These are phyloP conservation scores for Saccharomyces eubayanus DNA, from an alignment of 805 yeast species.

Conservation along the genomic window DNA sequence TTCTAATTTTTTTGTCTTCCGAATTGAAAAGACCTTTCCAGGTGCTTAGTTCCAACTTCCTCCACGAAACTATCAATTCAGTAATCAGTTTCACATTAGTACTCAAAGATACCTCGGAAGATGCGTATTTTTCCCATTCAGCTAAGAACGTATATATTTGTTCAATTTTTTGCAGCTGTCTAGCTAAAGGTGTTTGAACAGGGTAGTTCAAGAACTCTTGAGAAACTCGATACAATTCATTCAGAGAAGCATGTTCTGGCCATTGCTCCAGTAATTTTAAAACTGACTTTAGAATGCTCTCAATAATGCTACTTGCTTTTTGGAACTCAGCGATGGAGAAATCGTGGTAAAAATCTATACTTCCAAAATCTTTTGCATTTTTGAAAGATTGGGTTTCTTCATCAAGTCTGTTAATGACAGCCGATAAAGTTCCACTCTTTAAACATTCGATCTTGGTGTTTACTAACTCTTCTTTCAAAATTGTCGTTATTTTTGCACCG, in stretches of 20 bases:
- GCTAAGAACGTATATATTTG: conserved; percentile 72
- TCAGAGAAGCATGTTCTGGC: conserved; percentile 93
- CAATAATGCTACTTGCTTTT: conserved; percentile 45
- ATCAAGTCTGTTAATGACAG: conserved; percentile 31
- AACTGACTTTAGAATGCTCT: conserved; percentile 39
- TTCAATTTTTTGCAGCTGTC: conserved; percentile 72
- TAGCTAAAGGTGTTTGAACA: conserved; percentile 63
- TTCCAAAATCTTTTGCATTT: conserved; percentile 8
- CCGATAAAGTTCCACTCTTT: conserved; percentile 29
- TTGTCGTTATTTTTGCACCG: conserved; percentile 34
- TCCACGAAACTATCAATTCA: conserved; percentile 75
- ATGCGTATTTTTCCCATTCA: conserved; percentile 93
- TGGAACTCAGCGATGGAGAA: conserved; percentile 52
- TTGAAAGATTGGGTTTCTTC: conserved; percentile 29
- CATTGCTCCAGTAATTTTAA: conserved; percentile 50
- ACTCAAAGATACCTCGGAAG: conserved; percentile 60
- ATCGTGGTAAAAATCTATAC: conserved; percentile 58
- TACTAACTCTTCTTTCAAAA: conserved; percentile 20
- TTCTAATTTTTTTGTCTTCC: conserved; percentile 46
- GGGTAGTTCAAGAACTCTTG: conserved; percentile 59
- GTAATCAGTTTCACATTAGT: conserved; percentile 51
- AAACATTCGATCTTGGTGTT: conserved; percentile 16
- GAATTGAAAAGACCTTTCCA: conserved; percentile 71
- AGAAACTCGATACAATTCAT: conserved; percentile 54
- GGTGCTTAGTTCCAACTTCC: conserved; percentile 74